Base-by-base conservation (phyloP, 2,329 filamentous ascomycete species). In the Parasarocladium wereldwijsianum region DNA sequence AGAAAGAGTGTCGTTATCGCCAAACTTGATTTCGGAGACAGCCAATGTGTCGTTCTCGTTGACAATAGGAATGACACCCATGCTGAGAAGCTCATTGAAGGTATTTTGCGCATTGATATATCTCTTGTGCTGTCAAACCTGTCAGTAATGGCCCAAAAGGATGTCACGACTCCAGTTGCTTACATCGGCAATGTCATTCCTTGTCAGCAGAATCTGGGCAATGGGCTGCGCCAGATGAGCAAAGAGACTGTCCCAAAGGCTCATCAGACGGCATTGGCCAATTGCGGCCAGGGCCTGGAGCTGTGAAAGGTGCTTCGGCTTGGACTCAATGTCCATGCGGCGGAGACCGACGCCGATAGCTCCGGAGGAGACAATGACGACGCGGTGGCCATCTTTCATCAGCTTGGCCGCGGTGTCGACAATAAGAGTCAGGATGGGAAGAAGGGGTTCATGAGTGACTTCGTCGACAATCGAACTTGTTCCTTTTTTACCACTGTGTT, bases 401-500 rank as follows among this genome's bases (percentile, higher is more conserved):
- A 98, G 65, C 47, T 76, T 81, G 32, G 87, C 79, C 10, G 84
- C 85, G 13, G 90, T 96, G 57, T 96, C 85, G 39, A 96, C 90
- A 40, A 98, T 94, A 36, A 87, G 64, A 36, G 81, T 86, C 33
- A 98, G 63, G 42, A 85, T 93, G 4, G 86, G 90, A 22, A 98
- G 68, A 20, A 94, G 70, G 4, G 90, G 90, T 49, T 94, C 83
- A 57, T 93, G 90, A 14, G 83, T 93, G 49, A 76, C 80, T 52
- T 98, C 90, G 57, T 96, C 84, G 40, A 98, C 86, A 42, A 98
- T 96, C n/a, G 90, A 96, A 54, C 85, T 94, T 26, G 90, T 96
- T 44, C 90, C 90, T 98, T 42, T 36, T 35, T 33, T 31, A 15
- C 23, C 6, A 8, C 13, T 3, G 34, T 39, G 39, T 49, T 38